Conservation (phyloP, 2,329 filamentous ascomycete species). For the Sclerotinia glacialis region DNA sequence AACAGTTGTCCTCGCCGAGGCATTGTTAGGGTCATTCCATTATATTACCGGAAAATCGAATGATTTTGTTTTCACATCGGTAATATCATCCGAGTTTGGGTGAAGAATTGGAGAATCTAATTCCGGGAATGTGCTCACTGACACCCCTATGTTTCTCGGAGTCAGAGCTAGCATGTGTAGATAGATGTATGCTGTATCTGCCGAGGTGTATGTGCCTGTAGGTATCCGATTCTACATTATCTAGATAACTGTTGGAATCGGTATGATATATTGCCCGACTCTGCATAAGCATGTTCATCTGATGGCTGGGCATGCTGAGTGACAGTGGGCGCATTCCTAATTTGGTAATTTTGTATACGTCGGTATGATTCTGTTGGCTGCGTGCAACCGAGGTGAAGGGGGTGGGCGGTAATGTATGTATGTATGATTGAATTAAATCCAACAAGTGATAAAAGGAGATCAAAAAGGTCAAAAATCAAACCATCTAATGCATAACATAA, state of each 20-base stretch:
- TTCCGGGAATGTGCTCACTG: background rate
- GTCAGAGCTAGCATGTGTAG: too few relatives aligned
- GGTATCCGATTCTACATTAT: background rate
- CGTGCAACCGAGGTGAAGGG: background rate
- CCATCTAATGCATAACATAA: too few relatives aligned
- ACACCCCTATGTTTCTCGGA: too few relatives aligned
- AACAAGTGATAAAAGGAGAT: background rate
- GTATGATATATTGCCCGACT: constrained; percentile 4
- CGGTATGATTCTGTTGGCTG: background rate
- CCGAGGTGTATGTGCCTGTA: background rate
- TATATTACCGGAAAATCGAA: background rate
- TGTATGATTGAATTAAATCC: constrained; percentile 4
- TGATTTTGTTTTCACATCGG: constrained; percentile 2
- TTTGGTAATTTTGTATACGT: background rate
- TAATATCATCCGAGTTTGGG: constrained; percentile 1
- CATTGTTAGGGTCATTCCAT: background rate
- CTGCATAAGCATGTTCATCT: constrained; percentile 19
- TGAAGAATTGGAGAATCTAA: constrained; percentile 4
- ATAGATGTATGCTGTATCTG: background rate
- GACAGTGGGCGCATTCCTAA: background rate
- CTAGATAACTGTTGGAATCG: constrained; percentile 2
- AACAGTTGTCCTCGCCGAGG: constrained; percentile 18
- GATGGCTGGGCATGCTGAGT: constrained; percentile 11
- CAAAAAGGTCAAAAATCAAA: background rate
- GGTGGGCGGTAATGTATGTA: background rate